Evolutionary conservation across 2,329 filamentous ascomycete genomes (phyloP).

Genomic region (Fusarium piperis): DNA sequence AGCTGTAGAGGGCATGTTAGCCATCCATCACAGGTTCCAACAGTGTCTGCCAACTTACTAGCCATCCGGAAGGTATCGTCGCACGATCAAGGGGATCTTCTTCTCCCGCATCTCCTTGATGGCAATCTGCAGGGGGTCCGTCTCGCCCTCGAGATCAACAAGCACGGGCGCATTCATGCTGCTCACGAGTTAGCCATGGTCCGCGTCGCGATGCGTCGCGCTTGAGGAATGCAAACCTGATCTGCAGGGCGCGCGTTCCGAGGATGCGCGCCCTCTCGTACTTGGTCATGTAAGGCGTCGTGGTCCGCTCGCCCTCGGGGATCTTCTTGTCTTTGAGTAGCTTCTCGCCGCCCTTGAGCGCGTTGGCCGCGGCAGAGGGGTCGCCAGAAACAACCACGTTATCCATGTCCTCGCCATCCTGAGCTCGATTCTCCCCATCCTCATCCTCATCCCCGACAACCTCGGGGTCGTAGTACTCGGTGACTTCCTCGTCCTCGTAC

Average conservation of each 20-base stretch:
- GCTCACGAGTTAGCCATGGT: conserved; percentile 23
- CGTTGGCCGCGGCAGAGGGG: conserved; percentile 66
- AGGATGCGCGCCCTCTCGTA: conserved; percentile 95
- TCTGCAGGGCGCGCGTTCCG: conserved; percentile 92
- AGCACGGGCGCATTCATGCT: conserved; percentile 98
- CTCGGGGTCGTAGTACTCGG: conserved; percentile 66
- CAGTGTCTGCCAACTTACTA: conserved; percentile 70
- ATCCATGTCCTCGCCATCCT: conserved; percentile 65
- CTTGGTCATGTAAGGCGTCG: conserved; percentile 99
- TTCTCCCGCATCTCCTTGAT: conserved; percentile 98
- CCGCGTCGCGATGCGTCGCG: background rate
- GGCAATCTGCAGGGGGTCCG: conserved; percentile 95
- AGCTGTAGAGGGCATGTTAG: conserved; percentile 62
- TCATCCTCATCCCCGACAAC: conserved; percentile 64
- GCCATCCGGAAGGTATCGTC: conserved; percentile 95
- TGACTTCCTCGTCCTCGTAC: conserved; percentile 75
- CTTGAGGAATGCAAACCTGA: conserved; percentile 71
- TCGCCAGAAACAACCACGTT: conserved; percentile 71
- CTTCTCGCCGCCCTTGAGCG: conserved; percentile 63
- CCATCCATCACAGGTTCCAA: background rate
- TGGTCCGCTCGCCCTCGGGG: conserved; percentile 84
- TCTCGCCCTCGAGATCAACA: conserved; percentile 96
- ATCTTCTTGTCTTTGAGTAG: conserved; percentile 85
- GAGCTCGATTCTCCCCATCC: conserved; percentile 60
- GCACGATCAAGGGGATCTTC: conserved; percentile 96